These are phyloP conservation scores for Cladosporium sp. DNA, from an alignment of 2,329 filamentous ascomycete species.

Conservation along the genomic window DNA sequence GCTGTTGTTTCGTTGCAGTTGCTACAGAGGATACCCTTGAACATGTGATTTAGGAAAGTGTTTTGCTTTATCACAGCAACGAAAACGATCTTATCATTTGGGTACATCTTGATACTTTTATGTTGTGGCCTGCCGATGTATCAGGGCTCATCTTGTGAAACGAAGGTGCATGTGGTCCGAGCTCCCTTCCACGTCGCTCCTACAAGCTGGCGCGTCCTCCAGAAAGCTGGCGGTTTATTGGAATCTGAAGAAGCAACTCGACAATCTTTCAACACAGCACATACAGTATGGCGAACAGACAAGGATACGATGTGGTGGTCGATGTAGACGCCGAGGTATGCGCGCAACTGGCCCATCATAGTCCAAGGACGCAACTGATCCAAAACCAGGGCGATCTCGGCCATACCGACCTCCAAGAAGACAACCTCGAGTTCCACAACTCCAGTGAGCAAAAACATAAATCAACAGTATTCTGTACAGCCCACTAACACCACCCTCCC, in stretches of 20 bases:
- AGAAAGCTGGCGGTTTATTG: neutral
- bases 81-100: too few relatives aligned
- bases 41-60: too few relatives aligned
- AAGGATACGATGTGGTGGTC: slow-evolving; percentile 93
- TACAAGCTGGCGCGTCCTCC: neutral
- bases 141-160: too few relatives aligned
- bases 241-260: neutral
- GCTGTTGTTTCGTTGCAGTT: too few relatives aligned
- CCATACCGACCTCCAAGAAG: slow-evolving; percentile 87
- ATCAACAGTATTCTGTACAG: neutral
- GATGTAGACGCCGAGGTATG: slow-evolving; percentile 92
- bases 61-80: too few relatives aligned
- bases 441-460: slow-evolving; percentile 56
- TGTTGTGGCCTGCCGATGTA: too few relatives aligned
- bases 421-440: slow-evolving; percentile 98
- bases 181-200: neutral
- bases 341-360: too few relatives aligned
- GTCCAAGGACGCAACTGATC: neutral
- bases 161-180: too few relatives aligned
- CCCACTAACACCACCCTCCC: slow-evolving; percentile 3
- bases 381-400: slow-evolving; percentile 73
- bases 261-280: neutral
- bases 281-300: slow-evolving; percentile 50
- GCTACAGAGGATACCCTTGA: too few relatives aligned
- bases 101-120: too few relatives aligned